Conservation (phyloP, 2,329 filamentous ascomycete genomes). For the Epichloe gansuensis region DNA sequence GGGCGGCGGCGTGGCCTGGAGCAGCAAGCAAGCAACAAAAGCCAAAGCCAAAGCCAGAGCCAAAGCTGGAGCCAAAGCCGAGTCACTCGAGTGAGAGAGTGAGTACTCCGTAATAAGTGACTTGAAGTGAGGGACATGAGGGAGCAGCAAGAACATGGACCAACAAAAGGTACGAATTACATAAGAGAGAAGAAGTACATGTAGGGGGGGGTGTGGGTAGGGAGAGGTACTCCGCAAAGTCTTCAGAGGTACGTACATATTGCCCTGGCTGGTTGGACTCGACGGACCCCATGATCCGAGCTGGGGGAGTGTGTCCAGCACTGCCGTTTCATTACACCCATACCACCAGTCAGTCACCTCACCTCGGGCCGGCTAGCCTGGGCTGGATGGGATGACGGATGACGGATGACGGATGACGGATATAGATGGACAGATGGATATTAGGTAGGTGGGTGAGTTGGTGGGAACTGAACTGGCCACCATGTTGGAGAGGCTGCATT, state of each 20-base stretch:
- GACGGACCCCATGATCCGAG: neutral
- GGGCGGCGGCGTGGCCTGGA: neutral
- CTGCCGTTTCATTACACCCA: slow-evolving; percentile 1
- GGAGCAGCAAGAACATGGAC: neutral
- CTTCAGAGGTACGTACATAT: too few species aligned
- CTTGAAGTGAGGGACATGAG: neutral
- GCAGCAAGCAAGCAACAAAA: neutral
- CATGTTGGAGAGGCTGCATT: too few species aligned
- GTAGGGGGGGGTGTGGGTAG: neutral
- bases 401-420: too few species aligned
- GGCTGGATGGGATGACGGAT: neutral
- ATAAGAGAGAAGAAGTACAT: neutral
- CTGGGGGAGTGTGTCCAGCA: neutral
- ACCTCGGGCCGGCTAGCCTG: neutral
- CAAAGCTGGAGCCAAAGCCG: neutral
- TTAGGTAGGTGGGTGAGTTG: too few species aligned
- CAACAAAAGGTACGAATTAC: neutral
- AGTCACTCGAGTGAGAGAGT: neutral
- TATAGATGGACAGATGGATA: too few species aligned
- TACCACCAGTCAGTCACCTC: neutral
- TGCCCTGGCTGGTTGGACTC: too few species aligned
- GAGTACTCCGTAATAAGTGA: neutral
- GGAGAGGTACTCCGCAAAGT: neutral
- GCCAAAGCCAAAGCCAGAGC: neutral
- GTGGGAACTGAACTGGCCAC: too few species aligned